Evolutionary conservation across 1,284 basidiomycete genomes (phyloP).

Genomic region (Apiotrichum veenhuisii): DNA sequence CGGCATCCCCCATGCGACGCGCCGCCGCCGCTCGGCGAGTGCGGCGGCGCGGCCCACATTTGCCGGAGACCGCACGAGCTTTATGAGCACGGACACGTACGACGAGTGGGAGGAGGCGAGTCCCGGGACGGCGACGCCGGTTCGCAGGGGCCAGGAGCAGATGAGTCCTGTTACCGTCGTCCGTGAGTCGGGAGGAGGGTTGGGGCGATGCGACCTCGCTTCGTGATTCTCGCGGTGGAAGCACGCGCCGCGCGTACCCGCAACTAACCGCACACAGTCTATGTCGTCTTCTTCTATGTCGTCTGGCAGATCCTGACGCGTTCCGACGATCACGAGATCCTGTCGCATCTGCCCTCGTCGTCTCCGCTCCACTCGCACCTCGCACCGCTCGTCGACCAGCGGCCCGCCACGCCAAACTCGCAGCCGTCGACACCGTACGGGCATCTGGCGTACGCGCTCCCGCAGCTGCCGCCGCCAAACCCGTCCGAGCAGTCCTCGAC

Average conservation of each 20-base stretch:
- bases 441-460: conserved; percentile 34
- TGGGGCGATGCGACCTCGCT: too few relatives aligned
- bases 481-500: conserved; percentile 13
- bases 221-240: too few relatives aligned
- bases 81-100: conserved; percentile 5
- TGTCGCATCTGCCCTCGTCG: conserved; percentile 29
- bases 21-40: too few relatives aligned
- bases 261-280: conserved; percentile 27
- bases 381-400: conserved; percentile 3
- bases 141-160: conserved; percentile 29
- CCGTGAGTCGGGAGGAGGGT: conserved; percentile 41
- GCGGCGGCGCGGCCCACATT: neutral
- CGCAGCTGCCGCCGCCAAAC: conserved; percentile 17
- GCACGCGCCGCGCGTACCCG: neutral
- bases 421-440: conserved; percentile 16
- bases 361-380: conserved; percentile 20
- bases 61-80: conserved; percentile 2
- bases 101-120: conserved; percentile 4
- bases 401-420: conserved; percentile 3
- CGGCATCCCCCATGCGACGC: neutral
- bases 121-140: neutral
- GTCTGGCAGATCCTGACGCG: conserved; percentile 46
- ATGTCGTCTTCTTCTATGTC: conserved; percentile 41
- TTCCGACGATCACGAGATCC: conserved; percentile 41
- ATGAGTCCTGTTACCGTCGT: conserved; percentile 43